phyloP scores from a whole-genome alignment of 176 grass and related monocot species.

The Oryza coarctata region DNA sequence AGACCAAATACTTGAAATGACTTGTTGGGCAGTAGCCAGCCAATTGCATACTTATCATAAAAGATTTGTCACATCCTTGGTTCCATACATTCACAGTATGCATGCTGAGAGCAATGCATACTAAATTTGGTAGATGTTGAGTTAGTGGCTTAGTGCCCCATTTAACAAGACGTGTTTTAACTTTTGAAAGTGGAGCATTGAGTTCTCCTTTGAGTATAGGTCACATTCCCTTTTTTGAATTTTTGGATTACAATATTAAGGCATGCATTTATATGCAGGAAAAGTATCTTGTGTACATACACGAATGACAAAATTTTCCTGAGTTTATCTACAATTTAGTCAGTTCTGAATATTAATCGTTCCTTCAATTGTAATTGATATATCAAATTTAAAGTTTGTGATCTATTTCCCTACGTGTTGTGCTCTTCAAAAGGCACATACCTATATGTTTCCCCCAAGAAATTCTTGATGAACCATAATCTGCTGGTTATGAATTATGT shows the following conservation, averaged over 20 bases:
- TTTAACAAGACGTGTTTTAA: neutral
- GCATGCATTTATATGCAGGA: neutral
- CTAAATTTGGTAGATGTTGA: conserved; percentile 20
- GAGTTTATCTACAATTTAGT: conserved; percentile 4
- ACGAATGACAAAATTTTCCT: neutral
- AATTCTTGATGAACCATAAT: neutral
- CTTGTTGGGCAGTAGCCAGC: neutral
- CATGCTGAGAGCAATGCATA: conserved; percentile 9
- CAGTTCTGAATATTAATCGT: conserved; percentile 22
- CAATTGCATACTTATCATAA: neutral
- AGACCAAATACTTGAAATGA: conserved; percentile 33
- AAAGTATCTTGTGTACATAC: neutral
- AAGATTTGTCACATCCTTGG: conserved; percentile 1
- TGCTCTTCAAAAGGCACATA: neutral
- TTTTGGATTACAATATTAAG: conserved; percentile 19
- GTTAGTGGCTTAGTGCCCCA: conserved; percentile 8
- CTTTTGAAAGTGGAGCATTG: conserved; percentile 17
- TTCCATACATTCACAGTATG: conserved; percentile 21
- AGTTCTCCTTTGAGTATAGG: conserved; percentile 4
- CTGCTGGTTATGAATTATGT: neutral
- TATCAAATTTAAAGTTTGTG: neutral
- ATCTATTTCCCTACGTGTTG: neutral
- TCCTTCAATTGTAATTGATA: neutral
- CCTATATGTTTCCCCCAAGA: neutral
- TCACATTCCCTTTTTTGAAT: neutral